Percentiles rank a stretch among this genome's conserved stretches.
phyloP scores from a whole-genome alignment of 2,329 filamentous ascomycete genomes.

The Cladosporium sphaerospermum region DNA sequence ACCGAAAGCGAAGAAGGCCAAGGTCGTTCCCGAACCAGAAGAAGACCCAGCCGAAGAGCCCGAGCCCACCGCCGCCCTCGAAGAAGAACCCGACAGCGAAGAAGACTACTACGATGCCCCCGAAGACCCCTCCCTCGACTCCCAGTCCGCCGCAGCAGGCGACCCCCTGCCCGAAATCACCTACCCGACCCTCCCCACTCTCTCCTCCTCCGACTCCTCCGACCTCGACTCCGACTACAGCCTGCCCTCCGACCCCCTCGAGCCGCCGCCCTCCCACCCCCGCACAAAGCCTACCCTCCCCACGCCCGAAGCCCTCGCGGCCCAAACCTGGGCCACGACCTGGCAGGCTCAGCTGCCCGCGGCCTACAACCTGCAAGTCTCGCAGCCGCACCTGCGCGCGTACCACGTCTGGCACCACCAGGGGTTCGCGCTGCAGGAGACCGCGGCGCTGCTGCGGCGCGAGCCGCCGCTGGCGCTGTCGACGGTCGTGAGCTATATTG shows the following conservation, averaged over 20 bases:
- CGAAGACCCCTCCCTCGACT: slow-evolving; percentile 15
- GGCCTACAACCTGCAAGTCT: slow-evolving; percentile 8
- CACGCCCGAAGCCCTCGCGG: slow-evolving; percentile 10
- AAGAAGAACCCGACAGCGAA: slow-evolving; percentile 19
- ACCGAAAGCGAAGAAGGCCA: neutral
- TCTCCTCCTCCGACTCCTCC: neutral
- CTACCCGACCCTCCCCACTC: slow-evolving; percentile 12
- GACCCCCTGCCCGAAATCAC: slow-evolving; percentile 4
- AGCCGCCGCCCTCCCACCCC: neutral
- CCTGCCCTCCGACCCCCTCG: neutral
- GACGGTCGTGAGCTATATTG: slow-evolving; percentile 56
- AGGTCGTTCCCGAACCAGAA: slow-evolving; percentile 13
- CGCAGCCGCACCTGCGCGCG: slow-evolving; percentile 35
- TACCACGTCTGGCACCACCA: slow-evolving; percentile 61
- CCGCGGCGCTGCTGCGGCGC: slow-evolving; percentile 53
- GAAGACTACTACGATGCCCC: slow-evolving; percentile 26
- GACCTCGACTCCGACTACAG: neutral
- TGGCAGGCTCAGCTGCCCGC: slow-evolving; percentile 11
- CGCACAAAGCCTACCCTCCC: neutral
- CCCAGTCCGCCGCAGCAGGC: slow-evolving; percentile 11
- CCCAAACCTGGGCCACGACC: slow-evolving; percentile 15
- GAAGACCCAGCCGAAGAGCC: slow-evolving; percentile 18
- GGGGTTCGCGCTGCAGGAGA: slow-evolving; percentile 41
- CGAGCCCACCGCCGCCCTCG: neutral
- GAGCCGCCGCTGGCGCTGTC: slow-evolving; percentile 51